Evolutionary conservation across 2,329 filamentous ascomycete species (phyloP).

Genomic region (Grosmannia serpens): DNA sequence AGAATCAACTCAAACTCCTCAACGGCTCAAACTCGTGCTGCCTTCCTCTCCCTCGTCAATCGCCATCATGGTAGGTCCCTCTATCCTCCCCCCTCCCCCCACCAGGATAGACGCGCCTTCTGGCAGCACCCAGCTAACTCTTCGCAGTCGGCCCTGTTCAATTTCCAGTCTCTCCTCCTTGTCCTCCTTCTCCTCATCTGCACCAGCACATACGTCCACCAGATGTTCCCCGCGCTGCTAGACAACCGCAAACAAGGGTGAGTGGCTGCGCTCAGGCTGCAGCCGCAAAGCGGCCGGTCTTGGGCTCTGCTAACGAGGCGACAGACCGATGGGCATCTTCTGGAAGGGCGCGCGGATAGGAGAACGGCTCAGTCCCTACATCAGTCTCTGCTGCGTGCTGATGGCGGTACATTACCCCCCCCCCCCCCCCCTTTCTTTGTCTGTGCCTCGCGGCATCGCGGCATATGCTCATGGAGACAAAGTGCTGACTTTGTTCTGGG

Average conservation of each 20-base stretch:
- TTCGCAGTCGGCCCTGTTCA: conserved; percentile 83
- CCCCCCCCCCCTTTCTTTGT: too few species aligned
- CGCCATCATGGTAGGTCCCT: conserved; percentile 1
- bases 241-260: conserved; percentile 79
- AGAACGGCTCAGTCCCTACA: conserved; percentile 86
- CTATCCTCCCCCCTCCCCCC: too few species aligned
- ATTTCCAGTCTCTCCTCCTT: conserved; percentile 92
- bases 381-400: conserved; percentile 81
- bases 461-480: neutral
- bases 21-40: neutral
- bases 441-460: neutral
- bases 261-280: neutral
- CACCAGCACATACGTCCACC: conserved; percentile 88
- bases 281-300: neutral
- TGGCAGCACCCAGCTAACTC: neutral
- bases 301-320: neutral
- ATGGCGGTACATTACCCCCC: conserved; percentile 63
- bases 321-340: conserved; percentile 69
- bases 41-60: neutral
- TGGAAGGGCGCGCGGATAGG: conserved; percentile 94
- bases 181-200: conserved; percentile 93
- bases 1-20: neutral
- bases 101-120: too few species aligned
- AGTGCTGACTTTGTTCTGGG: neutral
- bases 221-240: conserved; percentile 78